A percentile compares a stretch with the other conserved stretches of the same genome.
Evolutionary conservation across 2,329 filamentous ascomycete genomes (phyloP).

Genomic region (Fusarium torulosum): DNA sequence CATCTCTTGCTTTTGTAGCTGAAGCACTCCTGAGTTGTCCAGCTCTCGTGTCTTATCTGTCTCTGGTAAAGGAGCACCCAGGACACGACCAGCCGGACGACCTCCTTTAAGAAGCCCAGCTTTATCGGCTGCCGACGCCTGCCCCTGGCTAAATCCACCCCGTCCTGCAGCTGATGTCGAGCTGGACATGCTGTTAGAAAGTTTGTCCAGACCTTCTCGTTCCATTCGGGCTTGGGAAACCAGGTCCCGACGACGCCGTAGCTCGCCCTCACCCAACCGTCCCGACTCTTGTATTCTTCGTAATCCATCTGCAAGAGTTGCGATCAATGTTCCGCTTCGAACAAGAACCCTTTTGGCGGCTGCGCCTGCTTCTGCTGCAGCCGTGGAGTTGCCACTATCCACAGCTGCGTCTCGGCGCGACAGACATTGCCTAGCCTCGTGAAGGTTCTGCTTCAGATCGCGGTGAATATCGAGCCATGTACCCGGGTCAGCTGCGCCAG

Average conservation of each 20-base stretch:
- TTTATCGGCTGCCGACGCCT: conserved; percentile 62
- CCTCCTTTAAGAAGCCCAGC: conserved; percentile 60
- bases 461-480: conserved; percentile 83
- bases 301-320: conserved; percentile 75
- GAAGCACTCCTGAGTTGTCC: conserved; percentile 79
- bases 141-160: conserved; percentile 64
- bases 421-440: conserved; percentile 77
- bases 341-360: conserved; percentile 82
- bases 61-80: conserved; percentile 79
- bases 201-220: conserved; percentile 79
- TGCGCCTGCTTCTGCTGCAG: conserved; percentile 72
- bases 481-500: conserved; percentile 67
- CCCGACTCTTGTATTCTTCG: conserved; percentile 65
- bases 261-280: conserved; percentile 78
- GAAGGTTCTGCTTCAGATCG: conserved; percentile 74
- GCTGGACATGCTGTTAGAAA: conserved; percentile 69
- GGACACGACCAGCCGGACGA: conserved; percentile 69
- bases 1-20: conserved; percentile 81
- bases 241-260: conserved; percentile 77
- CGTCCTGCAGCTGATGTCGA: conserved; percentile 42
- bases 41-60: conserved; percentile 81
- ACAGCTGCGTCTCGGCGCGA: conserved; percentile 71
- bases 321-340: conserved; percentile 73
- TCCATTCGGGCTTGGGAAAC: conserved; percentile 78
- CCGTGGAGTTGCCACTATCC: conserved; percentile 56